phyloP scores from a whole-genome alignment of 176 grass and related monocot genomes.

The Stipa capillata region DNA sequence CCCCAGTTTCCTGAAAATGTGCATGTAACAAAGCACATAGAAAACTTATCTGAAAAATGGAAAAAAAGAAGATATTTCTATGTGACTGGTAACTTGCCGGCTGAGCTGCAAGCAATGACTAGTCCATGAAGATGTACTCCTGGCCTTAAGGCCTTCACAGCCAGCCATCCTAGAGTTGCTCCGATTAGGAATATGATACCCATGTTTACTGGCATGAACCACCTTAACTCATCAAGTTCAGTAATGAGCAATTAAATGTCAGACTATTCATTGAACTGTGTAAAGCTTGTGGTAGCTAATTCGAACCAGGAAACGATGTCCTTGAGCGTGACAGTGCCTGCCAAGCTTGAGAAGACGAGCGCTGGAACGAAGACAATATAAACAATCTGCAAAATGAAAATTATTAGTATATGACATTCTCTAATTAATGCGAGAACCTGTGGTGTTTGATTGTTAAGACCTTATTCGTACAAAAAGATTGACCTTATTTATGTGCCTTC shows the following conservation, averaged over 20 bases:
- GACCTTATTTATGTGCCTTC: constrained; percentile 48
- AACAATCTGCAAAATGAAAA: constrained; percentile 7
- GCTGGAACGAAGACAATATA: constrained; percentile 45
- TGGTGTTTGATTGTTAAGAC: neutral
- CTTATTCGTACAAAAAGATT: too few relatives aligned
- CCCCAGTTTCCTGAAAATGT: constrained; percentile 39
- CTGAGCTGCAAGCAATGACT: constrained; percentile 48
- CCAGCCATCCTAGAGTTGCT: constrained; percentile 35
- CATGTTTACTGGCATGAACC: constrained; percentile 72
- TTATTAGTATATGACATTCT: neutral
- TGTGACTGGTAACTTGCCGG: constrained; percentile 7
- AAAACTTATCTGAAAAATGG: neutral
- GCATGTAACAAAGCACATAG: neutral
- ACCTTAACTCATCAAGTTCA: constrained; percentile 22
- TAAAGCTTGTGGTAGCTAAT: neutral
- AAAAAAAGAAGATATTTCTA: neutral
- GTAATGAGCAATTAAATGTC: neutral
- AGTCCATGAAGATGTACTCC: constrained; percentile 5
- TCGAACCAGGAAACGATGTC: constrained; percentile 61
- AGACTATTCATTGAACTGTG: neutral
- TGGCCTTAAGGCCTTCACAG: neutral
- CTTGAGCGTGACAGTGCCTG: constrained; percentile 46
- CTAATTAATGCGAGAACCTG: neutral
- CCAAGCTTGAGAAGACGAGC: constrained; percentile 48
- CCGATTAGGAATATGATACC: constrained; percentile 31